Evolutionary conservation across 495 filamentous ascomycete species (phyloP), one percentile per base, ranked within the genome.

Genomic region (Penicillium cosmopolitanum): DNA sequence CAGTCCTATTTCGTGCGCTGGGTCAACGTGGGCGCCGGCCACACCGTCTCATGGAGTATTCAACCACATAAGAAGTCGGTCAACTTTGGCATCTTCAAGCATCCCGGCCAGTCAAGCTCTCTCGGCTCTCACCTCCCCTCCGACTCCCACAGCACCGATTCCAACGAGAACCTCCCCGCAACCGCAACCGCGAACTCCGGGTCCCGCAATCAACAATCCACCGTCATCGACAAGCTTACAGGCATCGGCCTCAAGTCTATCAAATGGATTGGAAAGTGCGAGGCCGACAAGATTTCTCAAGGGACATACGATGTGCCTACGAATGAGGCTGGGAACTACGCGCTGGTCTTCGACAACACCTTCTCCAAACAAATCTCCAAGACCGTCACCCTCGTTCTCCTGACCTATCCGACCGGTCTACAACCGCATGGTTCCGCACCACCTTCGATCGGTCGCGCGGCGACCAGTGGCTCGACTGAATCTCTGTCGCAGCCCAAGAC

Each of bases 1-100:
- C 65, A 98, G 95, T 96, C 92, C 42, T 98, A 98, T 75, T 91
- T 98, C 64, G 90, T 98, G 44, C 92, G 95, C 66, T 98, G 96
- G 96, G 89, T 98, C 61, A 86, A 90, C 66, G 94, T 97, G 56
- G 87, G 91, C 50, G 87, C 87, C 57, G 87, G 86, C 50, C 88
- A 96, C 70, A 96, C 95, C 59, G 95, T 98, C 66, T 96, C 93
- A 6, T 98, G 95, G 95, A 97, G 91, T 69, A 86, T 98, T 23
- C 91, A 98, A 66, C 96, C 95, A 7, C 92, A 97, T 69, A 97
- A 94, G 80, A 97, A 97, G 74, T 97, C 93, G 23, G 87, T 98
- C 72, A 97, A 97, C 75, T 97, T 98, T 69, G 96, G 90, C 67
- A 88, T 98, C 69, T 96, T 98, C 78, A 97, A 96, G 67, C 95